These are phyloP conservation scores for Solanum okadae DNA, from an alignment of 257 asterid genomes.

Conservation along the genomic window DNA sequence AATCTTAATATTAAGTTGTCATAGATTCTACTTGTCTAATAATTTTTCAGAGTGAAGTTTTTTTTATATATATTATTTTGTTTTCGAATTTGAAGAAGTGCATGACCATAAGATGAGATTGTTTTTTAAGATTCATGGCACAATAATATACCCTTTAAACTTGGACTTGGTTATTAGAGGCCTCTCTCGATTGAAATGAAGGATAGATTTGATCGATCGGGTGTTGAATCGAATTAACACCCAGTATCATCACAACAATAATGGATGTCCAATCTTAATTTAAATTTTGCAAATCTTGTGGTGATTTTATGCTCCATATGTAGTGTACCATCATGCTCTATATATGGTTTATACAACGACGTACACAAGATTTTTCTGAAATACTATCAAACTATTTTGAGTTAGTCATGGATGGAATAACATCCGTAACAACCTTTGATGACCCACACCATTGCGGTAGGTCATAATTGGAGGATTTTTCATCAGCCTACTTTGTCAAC, in stretches of 20 bases:
- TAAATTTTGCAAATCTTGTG: not conserved
- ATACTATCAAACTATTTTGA: not conserved
- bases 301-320: not conserved
- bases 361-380: not conserved
- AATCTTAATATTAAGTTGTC: not conserved
- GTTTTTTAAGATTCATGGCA: not conserved
- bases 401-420: not conserved
- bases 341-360: not conserved
- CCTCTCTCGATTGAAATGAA: not conserved
- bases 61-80: not conserved
- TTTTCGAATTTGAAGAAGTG: not conserved
- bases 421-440: not conserved
- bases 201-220: not conserved
- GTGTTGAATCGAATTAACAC: not conserved
- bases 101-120: not conserved
- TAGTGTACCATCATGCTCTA: not conserved
- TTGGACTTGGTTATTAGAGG: not conserved
- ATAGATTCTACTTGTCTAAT: conserved; percentile 1
- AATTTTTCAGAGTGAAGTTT: not conserved
- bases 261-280: not conserved
- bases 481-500: not conserved
- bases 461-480: not conserved
- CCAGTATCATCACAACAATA: not conserved
- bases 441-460: not conserved
- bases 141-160: not conserved